Percentiles rank a stretch among this genome's conserved stretches.
Evolutionary conservation across 805 yeast genomes (phyloP).

Genomic region (Wickerhamiella australiensis): DNA sequence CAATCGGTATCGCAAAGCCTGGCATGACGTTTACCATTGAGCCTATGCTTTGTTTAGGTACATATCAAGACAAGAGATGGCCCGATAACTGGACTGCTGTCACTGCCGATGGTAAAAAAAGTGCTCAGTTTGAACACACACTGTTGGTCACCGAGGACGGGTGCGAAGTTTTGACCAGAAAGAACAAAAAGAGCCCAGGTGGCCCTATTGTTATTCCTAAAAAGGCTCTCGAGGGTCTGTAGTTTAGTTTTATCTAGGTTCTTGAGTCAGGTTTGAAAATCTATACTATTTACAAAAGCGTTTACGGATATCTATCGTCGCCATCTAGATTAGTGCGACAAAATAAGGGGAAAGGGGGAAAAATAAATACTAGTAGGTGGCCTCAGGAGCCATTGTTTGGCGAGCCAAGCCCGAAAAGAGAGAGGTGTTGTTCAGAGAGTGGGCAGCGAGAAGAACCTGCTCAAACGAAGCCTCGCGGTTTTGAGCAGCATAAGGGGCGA

Average conservation of each 20-base stretch:
- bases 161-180: conserved; percentile 75
- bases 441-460: conserved; percentile 22
- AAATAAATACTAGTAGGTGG: conserved; percentile 9
- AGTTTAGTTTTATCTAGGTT: too few species aligned
- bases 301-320: too few species aligned
- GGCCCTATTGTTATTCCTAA: conserved; percentile 41
- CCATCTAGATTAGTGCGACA: too few species aligned
- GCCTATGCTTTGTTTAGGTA: conserved; percentile 88
- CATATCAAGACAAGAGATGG: conserved; percentile 74
- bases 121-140: conserved; percentile 93
- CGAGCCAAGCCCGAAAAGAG: conserved; percentile 26
- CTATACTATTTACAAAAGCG: neutral
- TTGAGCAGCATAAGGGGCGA: conserved; percentile 18
- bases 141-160: conserved; percentile 87
- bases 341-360: neutral
- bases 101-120: conserved; percentile 77
- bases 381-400: conserved; percentile 23
- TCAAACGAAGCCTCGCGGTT: conserved; percentile 21
- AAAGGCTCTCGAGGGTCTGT: conserved; percentile 10
- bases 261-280: neutral
- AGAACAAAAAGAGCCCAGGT: conserved; percentile 75
- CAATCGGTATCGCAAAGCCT: conserved; percentile 85
- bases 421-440: conserved; percentile 23
- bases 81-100: conserved; percentile 96
- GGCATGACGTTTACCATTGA: conserved; percentile 96